Base-by-base conservation (phyloP, 345 rosid genomes). In the Kandelia obovata region DNA sequence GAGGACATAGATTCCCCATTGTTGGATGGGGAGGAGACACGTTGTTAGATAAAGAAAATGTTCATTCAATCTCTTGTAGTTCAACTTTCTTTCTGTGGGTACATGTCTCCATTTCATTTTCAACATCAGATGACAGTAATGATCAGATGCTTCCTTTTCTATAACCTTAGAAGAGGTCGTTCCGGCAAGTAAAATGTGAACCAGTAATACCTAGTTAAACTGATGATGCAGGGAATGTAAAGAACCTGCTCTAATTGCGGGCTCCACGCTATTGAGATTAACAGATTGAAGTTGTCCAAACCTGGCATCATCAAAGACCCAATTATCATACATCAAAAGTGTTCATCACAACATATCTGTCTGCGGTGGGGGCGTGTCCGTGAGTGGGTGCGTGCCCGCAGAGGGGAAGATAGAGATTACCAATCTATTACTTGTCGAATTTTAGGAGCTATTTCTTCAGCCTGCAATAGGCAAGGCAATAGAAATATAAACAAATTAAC, bases 281-380 rank as follows among this genome's bases (percentile, higher is more conserved):
- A 85, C 90, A 62, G 83, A 87, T 81, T 89, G 98, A 78, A 92
- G 96, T 77, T 92, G 93, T 35, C 97, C 97, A 79, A 92, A 90
- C 98, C 97, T 92, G 78, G 16, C 34, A 37, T n/a, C 6, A 7
- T 52, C 64, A 21, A 31, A 32, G 23, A 58, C 51, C 59, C 13
- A 56, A 23, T 56, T 28, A 4, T 6, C 46, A 26, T 65, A 6
- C 69, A 19, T 8, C 10, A 47, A 46, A 27, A 26, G 7, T 43
- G 2, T 13, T 43, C 19, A 43, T 43, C 16, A 43, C 17, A 11
- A 43, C 46, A 39, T 39, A 5, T 4, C 17, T 43, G 49, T 43
- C 49, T 15, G 49, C 5, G 4, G 49, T 15, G 5, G 37, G 37
- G 37, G 37, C 2, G 10, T n/a, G 26, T 19, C 57, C 20, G 58